A percentile compares a stretch with the other conserved stretches of the same genome.
phyloP scores from a whole-genome alignment of 2,329 filamentous ascomycete species.

The Paradendryphiella salina region DNA sequence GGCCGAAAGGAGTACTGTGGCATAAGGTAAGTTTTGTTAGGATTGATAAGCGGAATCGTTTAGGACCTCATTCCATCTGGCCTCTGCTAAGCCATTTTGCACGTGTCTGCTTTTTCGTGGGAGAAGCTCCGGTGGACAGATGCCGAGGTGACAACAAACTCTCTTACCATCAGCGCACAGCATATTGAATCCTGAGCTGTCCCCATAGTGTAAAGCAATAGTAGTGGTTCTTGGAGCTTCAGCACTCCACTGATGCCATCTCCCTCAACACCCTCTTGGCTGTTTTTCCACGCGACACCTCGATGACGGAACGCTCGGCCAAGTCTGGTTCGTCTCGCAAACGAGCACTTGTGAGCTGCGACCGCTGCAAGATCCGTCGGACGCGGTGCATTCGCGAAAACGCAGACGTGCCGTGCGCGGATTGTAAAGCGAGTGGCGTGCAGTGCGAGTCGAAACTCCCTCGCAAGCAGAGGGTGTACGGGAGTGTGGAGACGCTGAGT shows the following conservation, averaged over 20 bases:
- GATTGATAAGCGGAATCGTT: neutral
- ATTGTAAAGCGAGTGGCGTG: constrained; percentile 47
- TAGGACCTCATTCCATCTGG: neutral
- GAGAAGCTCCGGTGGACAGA: constrained; percentile 9
- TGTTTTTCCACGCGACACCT: neutral
- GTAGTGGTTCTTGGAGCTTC: constrained; percentile 7
- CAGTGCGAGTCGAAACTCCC: constrained; percentile 51
- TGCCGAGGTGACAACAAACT: constrained; percentile 3
- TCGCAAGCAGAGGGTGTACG: constrained; percentile 52
- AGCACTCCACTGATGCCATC: constrained; percentile 4
- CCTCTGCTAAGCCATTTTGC: constrained; percentile 1
- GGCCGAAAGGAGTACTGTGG: neutral
- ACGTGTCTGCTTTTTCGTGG: constrained; percentile 7
- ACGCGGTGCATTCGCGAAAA: constrained; percentile 36
- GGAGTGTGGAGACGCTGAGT: constrained; percentile 53
- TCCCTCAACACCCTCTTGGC: constrained; percentile 1
- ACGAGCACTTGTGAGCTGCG: constrained; percentile 39
- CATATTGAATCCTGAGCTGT: neutral
- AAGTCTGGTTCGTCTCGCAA: constrained; percentile 31
- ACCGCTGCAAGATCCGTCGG: constrained; percentile 37
- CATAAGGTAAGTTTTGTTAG: neutral
- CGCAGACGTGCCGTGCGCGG: constrained; percentile 44
- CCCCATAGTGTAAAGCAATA: neutral
- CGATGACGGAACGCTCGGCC: constrained; percentile 15
- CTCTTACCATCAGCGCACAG: neutral